Percentiles rank a stretch among this genome's conserved stretches.
phyloP scores from a whole-genome alignment of 306 rosid genomes.

The Elaeagnus macrophylla region DNA sequence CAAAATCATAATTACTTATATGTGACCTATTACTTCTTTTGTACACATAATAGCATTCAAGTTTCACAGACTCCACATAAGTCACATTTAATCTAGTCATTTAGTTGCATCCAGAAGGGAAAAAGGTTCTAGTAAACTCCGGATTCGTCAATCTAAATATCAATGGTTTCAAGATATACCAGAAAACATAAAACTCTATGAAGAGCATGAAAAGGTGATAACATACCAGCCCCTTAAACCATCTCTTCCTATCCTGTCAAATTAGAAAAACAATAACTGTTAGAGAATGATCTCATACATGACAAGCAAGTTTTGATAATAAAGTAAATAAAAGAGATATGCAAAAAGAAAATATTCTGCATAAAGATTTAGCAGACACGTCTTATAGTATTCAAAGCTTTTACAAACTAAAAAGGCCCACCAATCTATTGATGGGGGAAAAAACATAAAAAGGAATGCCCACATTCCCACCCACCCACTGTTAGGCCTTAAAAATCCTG shows the following conservation, averaged over 20 bases:
- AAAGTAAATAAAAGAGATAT: not conserved
- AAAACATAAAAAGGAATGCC: not conserved
- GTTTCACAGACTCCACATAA: too few relatives aligned
- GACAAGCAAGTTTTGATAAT: not conserved
- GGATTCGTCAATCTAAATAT: conserved; percentile 1
- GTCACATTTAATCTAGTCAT: too few relatives aligned
- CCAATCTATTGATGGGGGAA: not conserved
- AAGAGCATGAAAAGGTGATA: conserved; percentile 5
- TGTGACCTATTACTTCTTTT: not conserved
- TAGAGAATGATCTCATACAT: conserved; percentile 21
- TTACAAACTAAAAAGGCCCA: too few relatives aligned
- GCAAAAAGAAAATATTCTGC: not conserved
- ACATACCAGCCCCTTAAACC: conserved; percentile 43
- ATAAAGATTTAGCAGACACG: too few relatives aligned
- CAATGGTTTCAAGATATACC: not conserved
- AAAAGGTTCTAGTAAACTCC: not conserved
- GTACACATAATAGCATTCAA: too few relatives aligned
- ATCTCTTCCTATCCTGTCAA: conserved; percentile 69
- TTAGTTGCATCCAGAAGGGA: not conserved
- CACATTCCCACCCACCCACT: not conserved
- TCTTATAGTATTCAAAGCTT: too few relatives aligned
- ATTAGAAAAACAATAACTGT: conserved; percentile 23
- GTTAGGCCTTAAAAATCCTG: too few relatives aligned
- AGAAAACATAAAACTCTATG: conserved; percentile 2
- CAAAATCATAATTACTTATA: conserved; percentile 15